Base-by-base conservation (phyloP, 2,329 filamentous ascomycete species). In the Aurifilum marmelostoma region DNA sequence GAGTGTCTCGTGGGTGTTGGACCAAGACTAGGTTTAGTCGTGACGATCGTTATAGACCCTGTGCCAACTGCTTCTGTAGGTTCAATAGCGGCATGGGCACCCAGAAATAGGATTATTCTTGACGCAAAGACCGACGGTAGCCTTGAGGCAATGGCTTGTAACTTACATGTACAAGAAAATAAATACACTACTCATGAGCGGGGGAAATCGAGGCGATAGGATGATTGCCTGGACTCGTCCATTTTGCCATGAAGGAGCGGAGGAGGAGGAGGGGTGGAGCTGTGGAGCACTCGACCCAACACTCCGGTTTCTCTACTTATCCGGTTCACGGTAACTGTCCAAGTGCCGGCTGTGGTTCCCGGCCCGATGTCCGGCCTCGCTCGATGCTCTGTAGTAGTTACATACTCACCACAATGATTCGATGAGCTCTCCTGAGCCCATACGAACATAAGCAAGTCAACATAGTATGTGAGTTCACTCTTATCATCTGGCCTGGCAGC, bases 231-330 rank as follows among this genome's bases (percentile, higher is more conserved):
- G 43, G 39, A 24, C n/a, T 32, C 1, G 4, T 47, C 54, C 50
- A 63, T 63, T 43, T 24, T 11, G 7, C 6, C 5, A 47, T 21
- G 21, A 47, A 41, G 21, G 39, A n/a, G n/a, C n/a, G n/a, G n/a
- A 27, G 41, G 16, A 27, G 12, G 34, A 47, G 24, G 24, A 27
- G 12, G 14, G 11, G 39, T 18, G 39, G 52, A 50, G n/a, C n/a
- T 50, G 60, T 60, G 52, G 64, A n/a, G n/a, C n/a, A n/a, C n/a
- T n/a, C n/a, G n/a, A 59, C 16, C 27, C 52, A 21, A 24, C 16
- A 21, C 21, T 66, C 54, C 65, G 56, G 54, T 8, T 66, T 66
- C n/a, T n/a, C n/a, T 32, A 39, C 5, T 54, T 39, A 60, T 18
- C 65, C 65, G 65, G 64, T 34, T n/a, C 24, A 56, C 41, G 56